Base-by-base conservation (phyloP, 768 basidiomycete genomes). In the Podaxis sp. region DNA sequence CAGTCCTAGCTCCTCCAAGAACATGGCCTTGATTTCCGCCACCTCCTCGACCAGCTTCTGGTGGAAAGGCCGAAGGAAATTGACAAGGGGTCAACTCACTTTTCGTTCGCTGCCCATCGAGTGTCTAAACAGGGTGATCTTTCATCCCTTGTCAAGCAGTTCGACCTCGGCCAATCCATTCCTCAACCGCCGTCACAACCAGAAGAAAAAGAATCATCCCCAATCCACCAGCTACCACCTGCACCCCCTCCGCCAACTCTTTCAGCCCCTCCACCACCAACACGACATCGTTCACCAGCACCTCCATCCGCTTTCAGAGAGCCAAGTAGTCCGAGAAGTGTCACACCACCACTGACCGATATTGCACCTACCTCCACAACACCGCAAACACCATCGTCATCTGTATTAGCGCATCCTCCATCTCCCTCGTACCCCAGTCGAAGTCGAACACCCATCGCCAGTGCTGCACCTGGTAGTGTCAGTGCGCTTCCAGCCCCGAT, bases 1-100 rank as follows among this genome's bases (percentile, higher is more conserved):
- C 17, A 22, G 15, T 36, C 51, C 22, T 0, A 94, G 91, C 84
- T 96, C 15, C 80, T 98, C 5, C 89, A 94, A 77, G 96, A 98
- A 69, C 94, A 89, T 70, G 96, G 96, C 2, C 86, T 98, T 39
- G 96, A 97, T 76, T 97, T 98, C 73, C 89, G 90, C 24, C 95
- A 90, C 77, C 80, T 96, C n/a, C 80, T 98, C n/a, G 87, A 93
- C 38, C 81, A 83, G n/a, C 77, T 91, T 3, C 80, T 93, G 1
- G 74, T 80, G 12, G 81, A 82, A 59, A 74, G 79, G 22, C 83
- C 85, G 1, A 83, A 82, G 68, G 70, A 77, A 53, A 66, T 61
- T 17, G 44, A 64, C 12, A 70, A 72, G 55, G 36, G 69, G 11
- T 68, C 74, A 28, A 71, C 74, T 11, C 61, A 74, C 24, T 70